A percentile compares a stretch with the other conserved stretches of the same genome.
phyloP scores from a whole-genome alignment of 768 basidiomycete species.

The Tricholoma furcatifolium region DNA sequence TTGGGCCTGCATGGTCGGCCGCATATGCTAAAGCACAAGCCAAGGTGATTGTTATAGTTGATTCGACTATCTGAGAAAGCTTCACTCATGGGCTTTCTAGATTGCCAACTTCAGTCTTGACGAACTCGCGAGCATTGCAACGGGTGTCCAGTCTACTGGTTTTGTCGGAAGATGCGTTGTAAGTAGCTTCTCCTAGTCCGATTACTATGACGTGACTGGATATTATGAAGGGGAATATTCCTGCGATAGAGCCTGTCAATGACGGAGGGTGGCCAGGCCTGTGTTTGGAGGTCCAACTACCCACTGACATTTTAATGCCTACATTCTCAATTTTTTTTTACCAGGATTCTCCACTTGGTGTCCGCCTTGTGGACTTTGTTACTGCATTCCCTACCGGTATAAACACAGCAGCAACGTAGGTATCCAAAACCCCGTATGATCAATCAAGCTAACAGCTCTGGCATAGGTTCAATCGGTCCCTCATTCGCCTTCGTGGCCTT shows the following conservation, averaged over 20 bases:
- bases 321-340: neutral
- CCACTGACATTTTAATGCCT: neutral
- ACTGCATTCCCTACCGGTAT: constrained; percentile 67
- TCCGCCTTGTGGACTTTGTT: constrained; percentile 57
- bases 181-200: neutral
- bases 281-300: constrained; percentile 42
- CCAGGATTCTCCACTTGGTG: constrained; percentile 52
- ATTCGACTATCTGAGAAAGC: no score
- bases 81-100: constrained; percentile 16
- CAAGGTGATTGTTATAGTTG: constrained; percentile 25
- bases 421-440: neutral
- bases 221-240: constrained; percentile 38
- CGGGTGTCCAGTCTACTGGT: constrained; percentile 42
- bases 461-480: constrained; percentile 36
- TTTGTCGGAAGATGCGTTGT: constrained; percentile 46
- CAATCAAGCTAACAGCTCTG: no score
- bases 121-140: constrained; percentile 47
- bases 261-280: constrained; percentile 44
- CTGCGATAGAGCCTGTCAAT: constrained; percentile 26
- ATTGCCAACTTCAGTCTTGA: constrained; percentile 38
- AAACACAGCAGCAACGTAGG: constrained; percentile 63
- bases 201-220: neutral
- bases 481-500: constrained; percentile 64
- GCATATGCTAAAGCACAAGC: constrained; percentile 44
- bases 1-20: constrained; percentile 34